Evolutionary conservation across 805 yeast species (phyloP).

Genomic region (Candida incommunis): DNA sequence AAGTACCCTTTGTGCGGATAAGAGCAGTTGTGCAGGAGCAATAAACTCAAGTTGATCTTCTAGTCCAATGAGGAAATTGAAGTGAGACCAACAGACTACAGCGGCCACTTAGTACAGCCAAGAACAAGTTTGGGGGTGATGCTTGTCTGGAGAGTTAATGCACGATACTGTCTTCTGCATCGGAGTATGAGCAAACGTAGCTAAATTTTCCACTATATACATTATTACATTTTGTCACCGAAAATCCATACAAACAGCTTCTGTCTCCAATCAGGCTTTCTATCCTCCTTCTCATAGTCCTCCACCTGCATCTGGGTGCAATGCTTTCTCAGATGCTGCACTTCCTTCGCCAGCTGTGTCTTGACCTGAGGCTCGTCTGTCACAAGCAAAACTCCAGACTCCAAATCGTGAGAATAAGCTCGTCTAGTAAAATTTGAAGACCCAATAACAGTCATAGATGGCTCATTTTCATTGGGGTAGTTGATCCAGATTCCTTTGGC

Average conservation of each 20-base stretch:
- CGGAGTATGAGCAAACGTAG: too few relatives aligned
- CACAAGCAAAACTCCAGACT: constrained; percentile 68
- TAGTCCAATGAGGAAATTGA: too few relatives aligned
- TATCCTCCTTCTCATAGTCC: constrained; percentile 51
- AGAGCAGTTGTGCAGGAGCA: too few relatives aligned
- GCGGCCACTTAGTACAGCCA: too few relatives aligned
- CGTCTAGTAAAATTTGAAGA: constrained; percentile 88
- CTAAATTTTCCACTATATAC: too few relatives aligned
- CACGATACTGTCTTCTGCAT: too few relatives aligned
- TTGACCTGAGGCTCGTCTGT: constrained; percentile 55
- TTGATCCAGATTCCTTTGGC: constrained; percentile 91
- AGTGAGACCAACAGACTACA: too few relatives aligned
- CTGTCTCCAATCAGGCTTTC: constrained; percentile 36
- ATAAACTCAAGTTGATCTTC: too few relatives aligned
- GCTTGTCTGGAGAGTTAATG: too few relatives aligned
- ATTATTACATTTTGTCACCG: constrained; percentile 17
- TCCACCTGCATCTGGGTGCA: constrained; percentile 38
- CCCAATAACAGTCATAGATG: constrained; percentile 73
- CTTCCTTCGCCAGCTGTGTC: constrained; percentile 42
- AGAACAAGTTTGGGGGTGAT: too few relatives aligned
- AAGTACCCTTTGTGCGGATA: too few relatives aligned
- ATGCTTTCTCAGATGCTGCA: constrained; percentile 41
- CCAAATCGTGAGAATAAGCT: constrained; percentile 78
- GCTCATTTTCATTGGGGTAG: constrained; percentile 39
- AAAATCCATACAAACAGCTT: constrained; percentile 14